Conservation (phyloP, 192 early-diverging fungal genomes). For the Coemansia interrupta region DNA sequence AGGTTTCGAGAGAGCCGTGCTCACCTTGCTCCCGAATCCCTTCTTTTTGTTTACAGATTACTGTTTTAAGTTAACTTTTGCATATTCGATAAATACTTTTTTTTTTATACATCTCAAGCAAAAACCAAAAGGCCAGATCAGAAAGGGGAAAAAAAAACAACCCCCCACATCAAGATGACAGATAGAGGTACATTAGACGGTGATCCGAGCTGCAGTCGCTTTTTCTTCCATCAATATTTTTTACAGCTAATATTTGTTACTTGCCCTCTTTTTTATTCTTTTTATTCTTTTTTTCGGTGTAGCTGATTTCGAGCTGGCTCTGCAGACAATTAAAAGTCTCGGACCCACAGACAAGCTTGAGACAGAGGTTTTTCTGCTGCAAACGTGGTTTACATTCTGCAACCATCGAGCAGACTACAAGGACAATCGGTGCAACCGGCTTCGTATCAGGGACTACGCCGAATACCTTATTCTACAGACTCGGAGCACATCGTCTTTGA, state of each 20-base stretch:
- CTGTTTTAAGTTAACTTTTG: not conserved
- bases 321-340: not conserved
- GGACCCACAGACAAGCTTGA: not conserved
- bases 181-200: not conserved
- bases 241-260: not conserved
- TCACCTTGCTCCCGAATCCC: not conserved
- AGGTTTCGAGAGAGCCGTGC: no score
- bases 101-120: not conserved
- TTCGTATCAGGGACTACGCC: slow-evolving; percentile 3
- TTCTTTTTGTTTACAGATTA: not conserved
- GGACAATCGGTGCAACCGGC: not conserved
- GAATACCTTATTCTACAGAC: slow-evolving; percentile 6
- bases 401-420: not conserved
- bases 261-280: not conserved
- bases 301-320: slow-evolving; percentile 8
- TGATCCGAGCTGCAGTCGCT: not conserved
- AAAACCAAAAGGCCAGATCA: no score
- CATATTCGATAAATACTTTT: not conserved
- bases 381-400: slow-evolving; percentile 9
- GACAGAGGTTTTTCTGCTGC: not conserved
- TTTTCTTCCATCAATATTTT: not conserved
- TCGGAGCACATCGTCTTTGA: not conserved
- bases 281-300: not conserved
- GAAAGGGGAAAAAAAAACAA: no score
- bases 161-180: not conserved